A percentile compares a stretch with the other conserved stretches of the same genome.
Conservation (phyloP, 441 rosid species). For the Gossypium schwendimanii region DNA sequence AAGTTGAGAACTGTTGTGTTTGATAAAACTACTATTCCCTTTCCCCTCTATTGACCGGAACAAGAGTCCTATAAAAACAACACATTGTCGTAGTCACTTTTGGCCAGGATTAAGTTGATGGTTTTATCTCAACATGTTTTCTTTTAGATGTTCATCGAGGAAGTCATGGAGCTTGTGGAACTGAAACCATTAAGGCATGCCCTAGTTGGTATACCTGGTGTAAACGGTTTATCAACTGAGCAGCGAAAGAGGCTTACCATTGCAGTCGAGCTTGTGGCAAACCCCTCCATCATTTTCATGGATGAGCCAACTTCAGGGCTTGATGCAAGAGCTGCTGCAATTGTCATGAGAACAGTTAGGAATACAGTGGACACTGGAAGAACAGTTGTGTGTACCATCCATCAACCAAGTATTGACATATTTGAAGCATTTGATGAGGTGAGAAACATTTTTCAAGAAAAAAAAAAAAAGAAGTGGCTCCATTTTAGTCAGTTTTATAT, state of each 20-base stretch:
- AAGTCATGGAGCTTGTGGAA: conserved; percentile 76
- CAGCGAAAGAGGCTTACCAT: conserved; percentile 77
- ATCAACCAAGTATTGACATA: conserved; percentile 66
- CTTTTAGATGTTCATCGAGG: conserved; percentile 50
- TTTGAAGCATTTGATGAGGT: conserved; percentile 70
- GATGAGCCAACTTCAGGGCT: conserved; percentile 86
- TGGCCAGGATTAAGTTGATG: not conserved
- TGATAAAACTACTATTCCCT: not conserved
- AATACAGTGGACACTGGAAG: conserved; percentile 80
- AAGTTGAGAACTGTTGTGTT: not conserved
- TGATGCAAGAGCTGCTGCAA: conserved; percentile 80
- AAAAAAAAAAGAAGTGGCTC: not conserved
- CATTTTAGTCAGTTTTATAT: not conserved
- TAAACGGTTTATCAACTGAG: conserved; percentile 66
- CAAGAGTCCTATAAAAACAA: conserved; percentile 6
- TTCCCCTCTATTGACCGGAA: not conserved
- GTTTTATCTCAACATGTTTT: conserved; percentile 1
- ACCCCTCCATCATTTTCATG: conserved; percentile 77
- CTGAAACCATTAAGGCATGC: conserved; percentile 42
- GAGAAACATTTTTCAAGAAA: not conserved
- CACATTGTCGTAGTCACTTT: not conserved
- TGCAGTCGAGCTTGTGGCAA: conserved; percentile 72
- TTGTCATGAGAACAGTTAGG: conserved; percentile 76
- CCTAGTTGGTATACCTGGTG: conserved; percentile 68
- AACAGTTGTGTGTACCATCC: conserved; percentile 81